Evolutionary conservation across 139 green algal genomes (phyloP).

Genomic region (Tetradesmus lagerheimii): DNA sequence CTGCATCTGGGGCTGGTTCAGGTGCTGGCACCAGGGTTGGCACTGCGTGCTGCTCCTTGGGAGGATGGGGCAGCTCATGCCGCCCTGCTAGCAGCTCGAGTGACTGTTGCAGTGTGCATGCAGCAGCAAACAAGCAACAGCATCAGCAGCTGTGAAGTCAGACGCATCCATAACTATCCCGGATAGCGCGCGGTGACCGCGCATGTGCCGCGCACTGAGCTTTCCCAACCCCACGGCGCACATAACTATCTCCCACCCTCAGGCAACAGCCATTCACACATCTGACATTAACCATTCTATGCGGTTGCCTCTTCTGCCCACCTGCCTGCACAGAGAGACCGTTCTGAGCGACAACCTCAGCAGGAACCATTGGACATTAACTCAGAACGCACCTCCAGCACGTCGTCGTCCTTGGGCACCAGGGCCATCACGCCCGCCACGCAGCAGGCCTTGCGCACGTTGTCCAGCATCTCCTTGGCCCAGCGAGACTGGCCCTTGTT

Average conservation of each 20-base stretch:
- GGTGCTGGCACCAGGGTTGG: not conserved
- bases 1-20: not conserved
- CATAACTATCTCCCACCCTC: too few species aligned
- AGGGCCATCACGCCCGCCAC: slow-evolving; percentile 77
- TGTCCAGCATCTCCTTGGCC: slow-evolving; percentile 80
- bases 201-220: too few species aligned
- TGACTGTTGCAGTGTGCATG: slow-evolving; percentile 55
- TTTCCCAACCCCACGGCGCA: too few species aligned
- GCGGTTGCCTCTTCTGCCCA: too few species aligned
- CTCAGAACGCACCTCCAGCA: slow-evolving; percentile 44
- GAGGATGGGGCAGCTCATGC: slow-evolving; percentile 36
- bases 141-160: not conserved
- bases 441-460: slow-evolving; percentile 85
- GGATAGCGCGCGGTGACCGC: too few species aligned
- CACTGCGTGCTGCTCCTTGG: not conserved
- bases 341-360: too few species aligned
- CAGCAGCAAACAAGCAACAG: not conserved
- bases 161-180: too few species aligned
- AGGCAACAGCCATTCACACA: too few species aligned
- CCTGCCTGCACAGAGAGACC: too few species aligned
- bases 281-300: too few species aligned
- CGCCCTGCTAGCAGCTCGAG: slow-evolving; percentile 69
- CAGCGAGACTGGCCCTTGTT: slow-evolving; percentile 62
- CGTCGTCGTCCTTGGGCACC: slow-evolving; percentile 49
- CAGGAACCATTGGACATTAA: too few species aligned